phyloP scores from a whole-genome alignment of 306 rosid genomes.

The Arachis stenosperma region DNA sequence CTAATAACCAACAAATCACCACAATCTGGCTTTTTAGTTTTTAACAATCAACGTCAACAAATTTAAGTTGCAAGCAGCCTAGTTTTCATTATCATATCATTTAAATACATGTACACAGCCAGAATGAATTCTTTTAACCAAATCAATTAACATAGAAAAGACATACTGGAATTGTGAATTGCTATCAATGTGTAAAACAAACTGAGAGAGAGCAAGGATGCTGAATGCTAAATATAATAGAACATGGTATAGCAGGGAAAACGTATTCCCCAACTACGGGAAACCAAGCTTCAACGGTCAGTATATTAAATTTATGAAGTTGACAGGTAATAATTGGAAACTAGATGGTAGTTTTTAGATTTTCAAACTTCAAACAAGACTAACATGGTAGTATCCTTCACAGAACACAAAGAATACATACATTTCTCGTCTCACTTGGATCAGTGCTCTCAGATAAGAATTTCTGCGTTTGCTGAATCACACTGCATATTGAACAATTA shows the following conservation, averaged over 20 bases:
- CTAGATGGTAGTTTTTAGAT: constrained; percentile 11
- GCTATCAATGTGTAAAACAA: background rate
- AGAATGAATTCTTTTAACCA: constrained; percentile 22
- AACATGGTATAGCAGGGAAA: background rate
- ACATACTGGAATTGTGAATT: constrained; percentile 19
- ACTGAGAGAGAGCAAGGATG: constrained; percentile 11
- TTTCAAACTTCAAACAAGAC: constrained; percentile 35
- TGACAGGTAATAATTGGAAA: constrained; percentile 6
- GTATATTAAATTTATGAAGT: constrained; percentile 10
- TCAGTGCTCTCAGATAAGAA: constrained; percentile 65
- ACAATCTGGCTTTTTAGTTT: constrained; percentile 16
- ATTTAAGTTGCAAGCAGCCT: constrained; percentile 27
- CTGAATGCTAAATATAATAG: constrained; percentile 28
- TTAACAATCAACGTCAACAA: constrained; percentile 11
- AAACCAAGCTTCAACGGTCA: constrained; percentile 26
- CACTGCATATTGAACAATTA: constrained; percentile 54
- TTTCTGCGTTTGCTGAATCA: constrained; percentile 83
- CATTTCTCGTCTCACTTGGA: constrained; percentile 76
- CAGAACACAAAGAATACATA: constrained; percentile 45
- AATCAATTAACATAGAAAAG: constrained; percentile 34
- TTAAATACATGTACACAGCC: constrained; percentile 12
- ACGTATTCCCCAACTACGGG: constrained; percentile 24
- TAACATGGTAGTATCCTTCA: constrained; percentile 4
- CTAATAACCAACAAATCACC: constrained; percentile 27
- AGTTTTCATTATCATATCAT: constrained; percentile 24